Evolutionary conservation across 108 stramenopile genomes (phyloP).

Genomic region (Cyclotella cryptica): DNA sequence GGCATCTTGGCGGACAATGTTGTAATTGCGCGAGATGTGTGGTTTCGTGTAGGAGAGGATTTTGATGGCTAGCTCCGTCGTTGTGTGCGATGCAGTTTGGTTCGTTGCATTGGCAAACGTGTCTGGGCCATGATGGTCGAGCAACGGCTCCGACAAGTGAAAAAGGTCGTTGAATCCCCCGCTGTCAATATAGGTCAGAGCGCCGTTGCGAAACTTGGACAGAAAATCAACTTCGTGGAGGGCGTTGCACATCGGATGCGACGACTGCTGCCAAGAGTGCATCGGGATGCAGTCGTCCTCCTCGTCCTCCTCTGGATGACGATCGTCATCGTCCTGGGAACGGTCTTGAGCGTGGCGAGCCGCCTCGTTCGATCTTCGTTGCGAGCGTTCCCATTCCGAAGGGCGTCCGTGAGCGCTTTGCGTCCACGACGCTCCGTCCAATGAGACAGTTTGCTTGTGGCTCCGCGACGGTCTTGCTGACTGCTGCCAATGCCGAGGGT

Average conservation of each 20-base stretch:
- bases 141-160: constrained; percentile 24
- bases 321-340: not conserved
- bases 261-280: constrained; percentile 34
- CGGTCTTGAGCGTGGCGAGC: no score
- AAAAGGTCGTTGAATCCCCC: constrained; percentile 56
- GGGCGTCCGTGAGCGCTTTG: no score
- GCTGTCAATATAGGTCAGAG: constrained; percentile 14
- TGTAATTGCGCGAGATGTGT: constrained; percentile 39
- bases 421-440: not conserved
- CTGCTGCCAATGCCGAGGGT: no score
- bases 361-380: no score
- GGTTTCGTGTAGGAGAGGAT: constrained; percentile 22
- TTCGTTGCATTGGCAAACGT: not conserved
- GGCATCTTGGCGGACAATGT: constrained; percentile 47
- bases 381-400: no score
- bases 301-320: not conserved
- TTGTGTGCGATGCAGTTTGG: not conserved
- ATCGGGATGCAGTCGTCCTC: constrained; percentile 49
- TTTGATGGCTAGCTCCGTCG: constrained; percentile 30
- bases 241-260: constrained; percentile 38
- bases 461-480: not conserved
- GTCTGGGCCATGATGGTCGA: no score
- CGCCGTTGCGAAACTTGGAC: constrained; percentile 4
- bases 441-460: not conserved
- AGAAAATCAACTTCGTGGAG: constrained; percentile 49